Conservation (phyloP, 768 basidiomycete genomes). For the button mushroom (Agaricus bisporus) region DNA sequence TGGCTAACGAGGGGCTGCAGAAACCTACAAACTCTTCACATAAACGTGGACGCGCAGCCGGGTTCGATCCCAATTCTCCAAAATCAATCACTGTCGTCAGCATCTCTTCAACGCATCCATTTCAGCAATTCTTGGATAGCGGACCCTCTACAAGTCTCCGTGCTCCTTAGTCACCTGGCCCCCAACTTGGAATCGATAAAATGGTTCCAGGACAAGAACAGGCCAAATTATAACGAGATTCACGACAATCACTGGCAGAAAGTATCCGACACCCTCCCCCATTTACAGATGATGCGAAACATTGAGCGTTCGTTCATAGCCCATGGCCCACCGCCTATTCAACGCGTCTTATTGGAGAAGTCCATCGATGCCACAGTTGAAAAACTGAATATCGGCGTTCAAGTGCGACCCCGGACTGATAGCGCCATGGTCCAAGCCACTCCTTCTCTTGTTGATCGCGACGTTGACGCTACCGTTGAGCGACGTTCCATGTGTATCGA, state of each 20-base stretch:
- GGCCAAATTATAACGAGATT: constrained; percentile 62
- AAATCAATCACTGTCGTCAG: constrained; percentile 47
- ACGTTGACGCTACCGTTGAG: constrained; percentile 28
- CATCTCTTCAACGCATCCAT: constrained; percentile 64
- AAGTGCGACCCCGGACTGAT: constrained; percentile 23
- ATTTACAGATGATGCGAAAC: constrained; percentile 60
- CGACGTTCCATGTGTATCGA: constrained; percentile 36
- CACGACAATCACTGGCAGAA: constrained; percentile 67
- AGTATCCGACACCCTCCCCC: constrained; percentile 64
- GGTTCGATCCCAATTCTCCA: constrained; percentile 39
- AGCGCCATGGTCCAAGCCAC: constrained; percentile 30
- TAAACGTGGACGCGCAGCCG: constrained; percentile 55
- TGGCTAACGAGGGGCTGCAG: constrained; percentile 52
- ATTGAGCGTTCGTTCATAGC: constrained; percentile 46
- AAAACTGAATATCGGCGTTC: constrained; percentile 25
- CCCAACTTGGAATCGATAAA: constrained; percentile 63
- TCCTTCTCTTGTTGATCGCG: constrained; percentile 25
- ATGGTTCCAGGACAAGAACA: constrained; percentile 75
- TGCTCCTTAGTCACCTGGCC: constrained; percentile 74
- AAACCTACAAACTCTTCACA: constrained; percentile 57
- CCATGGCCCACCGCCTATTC: constrained; percentile 10
- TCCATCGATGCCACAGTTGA: constrained; percentile 37
- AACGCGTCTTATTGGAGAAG: constrained; percentile 35
- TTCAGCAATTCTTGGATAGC: constrained; percentile 70
- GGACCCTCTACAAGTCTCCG: constrained; percentile 64